Conservation (phyloP, 768 basidiomycete genomes). For the Tremella fuciformis region DNA sequence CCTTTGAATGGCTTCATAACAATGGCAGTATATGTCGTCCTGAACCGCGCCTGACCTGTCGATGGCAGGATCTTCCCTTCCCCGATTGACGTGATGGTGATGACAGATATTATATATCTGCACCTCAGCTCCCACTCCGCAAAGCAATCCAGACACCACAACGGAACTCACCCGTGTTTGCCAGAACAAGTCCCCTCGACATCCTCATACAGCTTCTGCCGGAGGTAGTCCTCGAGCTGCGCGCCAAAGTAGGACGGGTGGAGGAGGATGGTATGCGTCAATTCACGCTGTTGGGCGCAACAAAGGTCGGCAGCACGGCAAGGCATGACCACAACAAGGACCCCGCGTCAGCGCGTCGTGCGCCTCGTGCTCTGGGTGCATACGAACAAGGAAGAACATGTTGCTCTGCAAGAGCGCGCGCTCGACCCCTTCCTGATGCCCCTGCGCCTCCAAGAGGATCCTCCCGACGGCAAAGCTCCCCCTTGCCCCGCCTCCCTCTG, state of each 20-base stretch:
- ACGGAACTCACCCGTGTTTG: conserved; percentile 64
- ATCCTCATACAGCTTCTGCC: conserved; percentile 88
- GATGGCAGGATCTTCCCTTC: conserved; percentile 88
- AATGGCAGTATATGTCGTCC: conserved; percentile 89
- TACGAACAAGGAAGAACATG: conserved; percentile 51
- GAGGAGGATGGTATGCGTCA: conserved; percentile 93
- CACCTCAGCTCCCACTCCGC: conserved; percentile 15
- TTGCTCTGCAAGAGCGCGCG: neutral
- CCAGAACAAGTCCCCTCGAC: conserved; percentile 98
- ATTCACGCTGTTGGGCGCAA: conserved; percentile 68
- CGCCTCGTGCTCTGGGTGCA: conserved; percentile 12
- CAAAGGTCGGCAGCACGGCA: neutral
- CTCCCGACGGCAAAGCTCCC: neutral
- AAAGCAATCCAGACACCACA: neutral
- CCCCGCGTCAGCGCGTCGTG: conserved; percentile 25
- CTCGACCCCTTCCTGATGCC: too few species aligned
- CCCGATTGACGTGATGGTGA: conserved; percentile 74
- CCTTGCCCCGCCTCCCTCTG: conserved; percentile 2
- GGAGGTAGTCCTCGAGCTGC: conserved; percentile 87
- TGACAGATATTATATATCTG: conserved; percentile 52
- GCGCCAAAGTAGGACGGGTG: conserved; percentile 99
- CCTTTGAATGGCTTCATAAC: conserved; percentile 99
- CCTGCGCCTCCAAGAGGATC: too few species aligned
- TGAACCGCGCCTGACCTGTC: conserved; percentile 92
- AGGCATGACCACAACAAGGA: neutral